Evolutionary conservation across 306 rosid genomes (phyloP).

Genomic region (Inga leiocalycina): DNA sequence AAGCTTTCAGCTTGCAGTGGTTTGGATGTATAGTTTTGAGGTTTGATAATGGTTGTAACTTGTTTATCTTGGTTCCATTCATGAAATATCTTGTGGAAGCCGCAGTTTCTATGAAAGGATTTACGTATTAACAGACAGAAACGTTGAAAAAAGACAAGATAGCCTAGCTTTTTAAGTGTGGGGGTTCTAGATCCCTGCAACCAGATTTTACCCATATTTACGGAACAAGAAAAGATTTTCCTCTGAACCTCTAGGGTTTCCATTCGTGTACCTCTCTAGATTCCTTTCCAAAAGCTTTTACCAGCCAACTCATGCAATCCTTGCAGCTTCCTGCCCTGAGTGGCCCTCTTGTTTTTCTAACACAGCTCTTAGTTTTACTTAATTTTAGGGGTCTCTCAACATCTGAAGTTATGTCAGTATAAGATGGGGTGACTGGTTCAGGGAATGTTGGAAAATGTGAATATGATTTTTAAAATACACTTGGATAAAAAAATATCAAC

Average conservation of each 20-base stretch:
- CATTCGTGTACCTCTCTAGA: background rate
- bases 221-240: no score
- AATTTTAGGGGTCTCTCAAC: background rate
- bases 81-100: background rate
- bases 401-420: background rate
- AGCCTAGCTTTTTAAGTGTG: background rate
- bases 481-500: background rate
- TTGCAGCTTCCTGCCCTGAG: background rate
- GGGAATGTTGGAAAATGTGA: background rate
- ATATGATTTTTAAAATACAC: background rate
- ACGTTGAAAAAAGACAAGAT: background rate
- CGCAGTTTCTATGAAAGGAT: background rate
- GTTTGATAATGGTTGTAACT: background rate
- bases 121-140: background rate
- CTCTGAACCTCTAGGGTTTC: background rate
- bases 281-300: background rate
- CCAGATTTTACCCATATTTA: background rate
- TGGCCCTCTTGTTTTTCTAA: background rate
- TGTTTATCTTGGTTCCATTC: background rate
- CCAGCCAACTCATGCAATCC: background rate
- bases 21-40: background rate
- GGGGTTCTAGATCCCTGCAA: background rate
- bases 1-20: constrained; percentile 16
- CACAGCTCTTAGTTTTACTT: background rate
- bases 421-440: background rate